A percentile compares a stretch with the other conserved stretches of the same genome.
Evolutionary conservation across 2,329 filamentous ascomycete genomes (phyloP).

Genomic region (Tolypocladium tundrense): DNA sequence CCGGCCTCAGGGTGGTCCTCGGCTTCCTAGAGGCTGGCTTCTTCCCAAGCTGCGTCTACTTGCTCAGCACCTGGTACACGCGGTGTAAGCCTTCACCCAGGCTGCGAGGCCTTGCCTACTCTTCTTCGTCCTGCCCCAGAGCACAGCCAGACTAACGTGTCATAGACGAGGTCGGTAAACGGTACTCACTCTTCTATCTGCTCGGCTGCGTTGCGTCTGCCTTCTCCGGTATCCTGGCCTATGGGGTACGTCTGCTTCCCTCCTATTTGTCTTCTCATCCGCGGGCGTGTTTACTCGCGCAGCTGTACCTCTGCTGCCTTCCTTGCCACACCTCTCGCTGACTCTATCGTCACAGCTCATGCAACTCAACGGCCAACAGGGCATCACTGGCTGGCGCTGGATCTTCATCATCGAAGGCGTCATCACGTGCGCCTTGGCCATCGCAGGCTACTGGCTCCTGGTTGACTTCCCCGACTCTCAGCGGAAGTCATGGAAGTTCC

Average conservation of each 20-base stretch:
- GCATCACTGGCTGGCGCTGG: constrained; percentile 54
- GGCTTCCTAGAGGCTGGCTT: constrained; percentile 61
- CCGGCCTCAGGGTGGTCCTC: constrained; percentile 46
- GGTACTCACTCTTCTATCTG: constrained; percentile 60
- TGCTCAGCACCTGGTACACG: constrained; percentile 66
- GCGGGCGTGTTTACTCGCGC: neutral
- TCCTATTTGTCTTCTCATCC: too few species aligned
- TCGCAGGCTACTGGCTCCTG: constrained; percentile 44
- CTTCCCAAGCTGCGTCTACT: constrained; percentile 60
- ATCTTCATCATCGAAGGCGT: constrained; percentile 50
- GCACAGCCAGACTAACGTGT: neutral
- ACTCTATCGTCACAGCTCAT: constrained; percentile 31
- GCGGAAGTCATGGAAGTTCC: constrained; percentile 40
- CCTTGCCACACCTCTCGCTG: neutral
- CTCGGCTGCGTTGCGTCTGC: constrained; percentile 56
- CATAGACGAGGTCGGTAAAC: constrained; percentile 55
- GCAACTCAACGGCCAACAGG: constrained; percentile 48
- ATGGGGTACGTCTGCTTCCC: constrained; percentile 39
- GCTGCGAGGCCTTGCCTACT: neutral
- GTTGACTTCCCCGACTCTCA: constrained; percentile 54
- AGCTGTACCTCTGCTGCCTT: neutral
- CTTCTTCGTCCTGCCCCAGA: neutral
- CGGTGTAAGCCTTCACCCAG: constrained; percentile 36
- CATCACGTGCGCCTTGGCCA: constrained; percentile 42
- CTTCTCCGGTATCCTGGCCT: constrained; percentile 59